Percentiles rank a stretch among this genome's conserved stretches.
phyloP scores from a whole-genome alignment of 225 moss, liverwort and hornwort species.

The Neckera pumila region DNA sequence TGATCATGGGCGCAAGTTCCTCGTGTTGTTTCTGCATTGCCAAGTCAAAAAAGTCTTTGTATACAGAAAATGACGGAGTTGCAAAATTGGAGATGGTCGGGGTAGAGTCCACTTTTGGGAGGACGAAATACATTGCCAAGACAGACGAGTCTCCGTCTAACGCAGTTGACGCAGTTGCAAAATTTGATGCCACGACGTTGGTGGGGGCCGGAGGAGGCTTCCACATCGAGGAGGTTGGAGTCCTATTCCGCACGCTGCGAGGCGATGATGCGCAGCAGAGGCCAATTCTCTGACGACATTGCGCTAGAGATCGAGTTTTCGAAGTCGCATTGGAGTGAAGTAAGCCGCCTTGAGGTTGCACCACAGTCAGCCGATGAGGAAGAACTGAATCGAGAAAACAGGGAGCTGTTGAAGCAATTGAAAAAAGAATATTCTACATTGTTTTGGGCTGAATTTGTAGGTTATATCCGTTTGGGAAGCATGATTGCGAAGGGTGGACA shows the following conservation, averaged over 20 bases:
- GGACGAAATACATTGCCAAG: neutral
- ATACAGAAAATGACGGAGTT: too few relatives aligned
- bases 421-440: accelerated
- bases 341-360: neutral
- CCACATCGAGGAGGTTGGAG: neutral
- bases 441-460: too few relatives aligned
- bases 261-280: neutral
- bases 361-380: neutral
- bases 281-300: neutral
- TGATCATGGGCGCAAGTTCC: neutral
- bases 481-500: neutral
- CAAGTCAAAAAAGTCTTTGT: neutral
- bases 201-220: neutral
- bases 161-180: neutral
- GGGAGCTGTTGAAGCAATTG: accelerated
- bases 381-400: neutral
- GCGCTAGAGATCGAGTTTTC: neutral
- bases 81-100: too few relatives aligned
- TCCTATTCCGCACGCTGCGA: neutral
- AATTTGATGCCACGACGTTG: neutral
- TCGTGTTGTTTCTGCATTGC: neutral
- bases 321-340: neutral
- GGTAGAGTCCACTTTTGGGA: too few relatives aligned
- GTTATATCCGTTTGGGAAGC: too few relatives aligned
- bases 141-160: neutral